Evolutionary conservation across 352 stramenopile genomes (phyloP).

Genomic region (Phytophthora colocasiae): DNA sequence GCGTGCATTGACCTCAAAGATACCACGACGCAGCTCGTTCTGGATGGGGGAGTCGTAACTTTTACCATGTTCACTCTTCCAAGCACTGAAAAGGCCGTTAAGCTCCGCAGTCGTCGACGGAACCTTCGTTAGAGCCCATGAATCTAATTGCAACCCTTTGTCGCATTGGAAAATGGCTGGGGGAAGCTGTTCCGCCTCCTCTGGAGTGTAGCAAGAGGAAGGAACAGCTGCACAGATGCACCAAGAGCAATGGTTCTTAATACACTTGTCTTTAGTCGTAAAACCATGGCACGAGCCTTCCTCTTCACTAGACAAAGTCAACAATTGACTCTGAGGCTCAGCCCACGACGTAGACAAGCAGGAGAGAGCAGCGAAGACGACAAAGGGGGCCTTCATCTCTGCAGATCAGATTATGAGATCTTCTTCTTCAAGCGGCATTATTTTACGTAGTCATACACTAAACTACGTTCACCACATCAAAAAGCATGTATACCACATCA

Average conservation of each 20-base stretch:
- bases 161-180: constrained; percentile 81
- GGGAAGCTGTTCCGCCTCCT: constrained; percentile 70
- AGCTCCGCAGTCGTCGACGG: constrained; percentile 40
- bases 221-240: constrained; percentile 80
- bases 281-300: constrained; percentile 62
- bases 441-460: neutral
- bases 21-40: constrained; percentile 53
- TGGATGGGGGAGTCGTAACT: constrained; percentile 60
- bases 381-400: constrained; percentile 13
- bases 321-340: constrained; percentile 1
- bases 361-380: constrained; percentile 4
- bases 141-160: constrained; percentile 31
- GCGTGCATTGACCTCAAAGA: constrained; percentile 72
- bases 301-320: constrained; percentile 35
- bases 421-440: constrained; percentile 6
- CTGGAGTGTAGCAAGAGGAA: constrained; percentile 78
- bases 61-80: constrained; percentile 56
- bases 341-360: neutral
- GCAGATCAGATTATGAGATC: constrained; percentile 19
- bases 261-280: constrained; percentile 54
- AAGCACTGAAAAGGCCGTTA: constrained; percentile 54
- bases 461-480: neutral
- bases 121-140: constrained; percentile 48
- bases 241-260: constrained; percentile 72
- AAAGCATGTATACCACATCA: neutral